Evolutionary conservation across 2,329 filamentous ascomycete genomes (phyloP), one percentile per base, ranked within the genome.

Genomic region (Talaromyces sp.): DNA sequence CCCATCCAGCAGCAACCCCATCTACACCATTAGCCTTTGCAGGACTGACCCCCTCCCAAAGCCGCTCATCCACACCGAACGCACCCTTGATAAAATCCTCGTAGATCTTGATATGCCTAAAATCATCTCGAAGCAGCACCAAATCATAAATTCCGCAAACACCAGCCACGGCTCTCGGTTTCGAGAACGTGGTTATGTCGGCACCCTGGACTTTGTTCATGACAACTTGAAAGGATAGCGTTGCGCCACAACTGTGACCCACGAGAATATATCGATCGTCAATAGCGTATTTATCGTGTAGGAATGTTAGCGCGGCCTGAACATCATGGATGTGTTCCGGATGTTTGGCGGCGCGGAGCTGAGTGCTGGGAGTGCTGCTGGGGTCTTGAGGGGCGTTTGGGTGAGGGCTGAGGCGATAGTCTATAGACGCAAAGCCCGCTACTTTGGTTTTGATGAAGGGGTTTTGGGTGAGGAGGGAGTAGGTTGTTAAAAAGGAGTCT

Each of bases 161-260:
- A 8, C 79, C 79, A 2, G 79, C 71, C 14, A 82, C 76, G 2
- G 76, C 78, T 31, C 69, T 63, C 0, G 80, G 80, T 27, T 73
- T 70, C 8, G 69, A 65, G 31, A 69, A 63, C 31, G 60, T 63
- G 22, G 63, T 35, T 13, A 35, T 43, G 14, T 50, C 43, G n/a
- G 67, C 63, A 10, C 65, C 59, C 2, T 47, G 45, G 45, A 74
- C 60, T 31, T 67, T 56, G 8, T 72, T 69, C 76, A 82, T 80
- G 5, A 80, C 77, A 5, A 73, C 71, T 64, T 82, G 78, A 60
- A 81, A 79, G 9, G 80, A 79, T 48, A 82, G 67, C 2, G 79
- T 82, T 9, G 80, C 81, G 7, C 81, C 81, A 62, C 79, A 81
- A 60, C 79, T 82, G 66, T 82, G 81, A 3, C 81, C 81, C 13